Percentiles rank a stretch among this genome's conserved stretches.
phyloP scores from a whole-genome alignment of 83 land plant species.

The Picea abies region DNA sequence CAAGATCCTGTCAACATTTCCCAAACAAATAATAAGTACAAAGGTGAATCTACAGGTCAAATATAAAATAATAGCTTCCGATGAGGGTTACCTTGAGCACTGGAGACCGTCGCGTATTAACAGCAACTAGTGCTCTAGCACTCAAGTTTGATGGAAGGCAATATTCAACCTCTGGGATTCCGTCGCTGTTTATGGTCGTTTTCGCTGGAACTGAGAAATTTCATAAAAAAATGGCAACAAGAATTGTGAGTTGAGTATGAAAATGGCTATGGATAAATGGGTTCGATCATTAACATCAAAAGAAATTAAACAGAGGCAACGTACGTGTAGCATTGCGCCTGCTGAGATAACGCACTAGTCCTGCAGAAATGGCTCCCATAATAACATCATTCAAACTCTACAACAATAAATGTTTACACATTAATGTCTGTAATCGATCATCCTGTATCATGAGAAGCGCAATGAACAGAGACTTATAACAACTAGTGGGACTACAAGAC shows the following conservation, averaged over 20 bases:
- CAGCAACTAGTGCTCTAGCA: neutral
- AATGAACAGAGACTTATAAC: too few relatives aligned
- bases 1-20: neutral
- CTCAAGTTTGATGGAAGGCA: neutral
- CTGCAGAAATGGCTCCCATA: conserved; percentile 45
- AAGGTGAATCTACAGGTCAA: too few relatives aligned
- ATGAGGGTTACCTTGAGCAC: neutral
- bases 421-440: too few relatives aligned
- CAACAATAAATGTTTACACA: neutral
- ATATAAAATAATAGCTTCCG: too few relatives aligned
- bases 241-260: too few relatives aligned
- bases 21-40: too few relatives aligned
- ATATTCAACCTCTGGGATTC: neutral
- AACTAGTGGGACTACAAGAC: too few relatives aligned
- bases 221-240: neutral
- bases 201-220: neutral
- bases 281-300: too few relatives aligned
- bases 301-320: too few relatives aligned
- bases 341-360: conserved; percentile 33
- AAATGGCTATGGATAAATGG: too few relatives aligned
- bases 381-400: conserved; percentile 64
- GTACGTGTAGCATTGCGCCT: neutral
- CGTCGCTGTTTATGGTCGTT: neutral
- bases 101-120: neutral
- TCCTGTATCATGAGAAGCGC: too few relatives aligned